Evolutionary conservation across 345 rosid genomes (phyloP).

Genomic region (Eucalyptus regnans): DNA sequence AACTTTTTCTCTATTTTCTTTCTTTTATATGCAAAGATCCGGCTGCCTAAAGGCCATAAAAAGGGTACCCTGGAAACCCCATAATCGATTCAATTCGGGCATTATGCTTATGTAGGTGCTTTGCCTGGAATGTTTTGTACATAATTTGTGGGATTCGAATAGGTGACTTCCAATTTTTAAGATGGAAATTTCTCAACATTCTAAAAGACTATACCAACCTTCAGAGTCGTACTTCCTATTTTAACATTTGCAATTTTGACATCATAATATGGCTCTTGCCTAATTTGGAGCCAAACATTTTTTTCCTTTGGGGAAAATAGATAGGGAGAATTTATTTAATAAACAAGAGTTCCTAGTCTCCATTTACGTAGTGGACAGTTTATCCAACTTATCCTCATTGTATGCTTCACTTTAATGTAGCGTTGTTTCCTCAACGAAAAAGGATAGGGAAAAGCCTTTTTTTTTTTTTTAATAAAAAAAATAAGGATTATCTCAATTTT

Average conservation of each 20-base stretch:
- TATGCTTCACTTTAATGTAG: not conserved
- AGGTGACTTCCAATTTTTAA: not conserved
- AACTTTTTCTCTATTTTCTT: not conserved
- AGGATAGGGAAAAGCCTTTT: not conserved
- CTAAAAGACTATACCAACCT: rapidly evolving
- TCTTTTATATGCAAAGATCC: too few species aligned
- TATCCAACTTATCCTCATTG: not conserved
- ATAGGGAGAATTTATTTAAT: not conserved
- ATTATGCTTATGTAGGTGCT: not conserved
- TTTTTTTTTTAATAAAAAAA: too few species aligned
- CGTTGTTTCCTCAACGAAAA: not conserved
- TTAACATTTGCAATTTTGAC: not conserved
- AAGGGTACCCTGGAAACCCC: not conserved
- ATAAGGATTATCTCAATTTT: not conserved
- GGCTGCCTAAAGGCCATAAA: not conserved
- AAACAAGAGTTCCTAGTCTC: not conserved
- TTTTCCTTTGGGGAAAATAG: not conserved
- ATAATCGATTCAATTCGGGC: not conserved
- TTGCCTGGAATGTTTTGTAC: not conserved
- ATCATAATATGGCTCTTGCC: not conserved
- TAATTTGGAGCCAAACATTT: not conserved
- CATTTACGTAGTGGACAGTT: not conserved
- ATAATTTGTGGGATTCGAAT: not conserved
- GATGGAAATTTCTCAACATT: not conserved
- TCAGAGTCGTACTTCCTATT: not conserved